These are phyloP conservation scores for Clarkia xantiana DNA, from an alignment of 345 rosid species.

Conservation along the genomic window DNA sequence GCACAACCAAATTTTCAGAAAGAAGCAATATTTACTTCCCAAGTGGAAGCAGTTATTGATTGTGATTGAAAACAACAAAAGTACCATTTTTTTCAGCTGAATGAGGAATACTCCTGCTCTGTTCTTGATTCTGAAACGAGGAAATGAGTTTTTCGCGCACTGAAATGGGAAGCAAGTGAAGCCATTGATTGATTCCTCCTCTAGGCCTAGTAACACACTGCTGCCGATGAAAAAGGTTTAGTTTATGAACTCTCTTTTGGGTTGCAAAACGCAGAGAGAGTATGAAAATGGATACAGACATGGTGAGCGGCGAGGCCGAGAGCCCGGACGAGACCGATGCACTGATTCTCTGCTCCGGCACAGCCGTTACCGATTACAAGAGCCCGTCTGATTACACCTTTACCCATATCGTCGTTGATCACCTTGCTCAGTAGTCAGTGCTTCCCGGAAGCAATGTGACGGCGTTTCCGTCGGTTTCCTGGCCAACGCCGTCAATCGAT, in stretches of 20 bases:
- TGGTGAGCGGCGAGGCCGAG: constrained; percentile 60
- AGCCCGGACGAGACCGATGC: constrained; percentile 72
- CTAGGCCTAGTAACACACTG: constrained; percentile 77
- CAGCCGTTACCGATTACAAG: constrained; percentile 72
- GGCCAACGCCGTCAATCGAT: too few species aligned
- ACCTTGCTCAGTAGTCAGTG: too few species aligned
- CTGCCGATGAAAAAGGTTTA: neutral
- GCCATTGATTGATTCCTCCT: constrained; percentile 61
- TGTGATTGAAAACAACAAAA: neutral
- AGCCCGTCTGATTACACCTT: constrained; percentile 35
- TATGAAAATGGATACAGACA: constrained; percentile 17
- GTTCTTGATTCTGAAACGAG: constrained; percentile 4
- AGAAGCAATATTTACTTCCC: neutral
- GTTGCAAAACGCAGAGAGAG: neutral
- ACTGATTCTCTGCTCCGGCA: constrained; percentile 89
- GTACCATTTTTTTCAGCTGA: constrained; percentile 26
- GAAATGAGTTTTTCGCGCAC: constrained; percentile 32
- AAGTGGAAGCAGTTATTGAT: neutral
- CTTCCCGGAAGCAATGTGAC: too few species aligned
- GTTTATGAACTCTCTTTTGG: neutral
- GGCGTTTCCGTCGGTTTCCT: too few species aligned
- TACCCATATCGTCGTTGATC: constrained; percentile 5
- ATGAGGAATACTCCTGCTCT: constrained; percentile 13
- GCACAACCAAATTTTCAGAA: constrained; percentile 2
- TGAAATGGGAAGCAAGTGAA: constrained; percentile 71